These are phyloP conservation scores for Monosporozyma aerobia DNA, from an alignment of 805 yeast genomes.

Conservation along the genomic window DNA sequence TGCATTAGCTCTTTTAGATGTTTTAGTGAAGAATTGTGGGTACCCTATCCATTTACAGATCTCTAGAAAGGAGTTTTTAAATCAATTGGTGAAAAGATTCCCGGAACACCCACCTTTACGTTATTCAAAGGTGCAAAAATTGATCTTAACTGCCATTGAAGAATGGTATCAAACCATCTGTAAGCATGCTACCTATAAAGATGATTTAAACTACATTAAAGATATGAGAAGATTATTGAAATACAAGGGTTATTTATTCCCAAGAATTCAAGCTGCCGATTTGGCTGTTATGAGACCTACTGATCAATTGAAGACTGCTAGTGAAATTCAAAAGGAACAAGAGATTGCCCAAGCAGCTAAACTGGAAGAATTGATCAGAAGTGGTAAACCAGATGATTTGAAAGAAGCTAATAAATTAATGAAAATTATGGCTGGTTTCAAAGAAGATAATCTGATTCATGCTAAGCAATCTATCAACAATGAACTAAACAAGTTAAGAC, in stretches of 20 bases:
- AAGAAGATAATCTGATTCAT: conserved; percentile 57
- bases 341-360: conserved; percentile 88
- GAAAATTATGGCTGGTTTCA: conserved; percentile 98
- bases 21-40: conserved; percentile 93
- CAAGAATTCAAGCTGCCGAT: conserved; percentile 82
- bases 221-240: conserved; percentile 91
- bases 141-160: conserved; percentile 82
- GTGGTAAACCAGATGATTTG: conserved; percentile 92
- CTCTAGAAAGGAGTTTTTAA: conserved; percentile 87
- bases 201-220: conserved; percentile 82
- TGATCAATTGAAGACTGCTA: conserved; percentile 77
- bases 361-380: conserved; percentile 86
- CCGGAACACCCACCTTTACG: conserved; percentile 91
- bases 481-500: conserved; percentile 72
- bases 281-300: conserved; percentile 88
- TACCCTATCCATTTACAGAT: conserved; percentile 94
- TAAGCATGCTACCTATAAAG: conserved; percentile 78
- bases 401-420: conserved; percentile 93
- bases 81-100: conserved; percentile 84
- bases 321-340: conserved; percentile 88
- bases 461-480: conserved; percentile 72
- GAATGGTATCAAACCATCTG: conserved; percentile 97
- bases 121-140: conserved; percentile 72
- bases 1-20: conserved; percentile 76
- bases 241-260: conserved; percentile 88